Evolutionary conservation across 129 eudicot genomes (phyloP).

Genomic region (Pittosporum tobira): DNA sequence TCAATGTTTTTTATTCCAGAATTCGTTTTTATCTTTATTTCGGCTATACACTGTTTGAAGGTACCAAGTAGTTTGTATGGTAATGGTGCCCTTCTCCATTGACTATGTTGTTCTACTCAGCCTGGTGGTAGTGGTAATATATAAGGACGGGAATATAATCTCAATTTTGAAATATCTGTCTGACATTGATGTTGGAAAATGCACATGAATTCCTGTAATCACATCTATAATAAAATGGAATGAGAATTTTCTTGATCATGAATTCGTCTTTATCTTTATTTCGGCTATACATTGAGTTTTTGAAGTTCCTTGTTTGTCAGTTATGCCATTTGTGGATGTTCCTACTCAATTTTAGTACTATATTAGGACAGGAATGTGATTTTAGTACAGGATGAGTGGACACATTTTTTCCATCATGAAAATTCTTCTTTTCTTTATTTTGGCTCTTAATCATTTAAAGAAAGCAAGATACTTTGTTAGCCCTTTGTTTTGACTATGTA

Average conservation of each 20-base stretch:
- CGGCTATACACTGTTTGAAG: not conserved
- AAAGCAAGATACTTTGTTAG: not conserved
- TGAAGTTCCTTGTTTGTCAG: not conserved
- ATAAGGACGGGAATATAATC: no score
- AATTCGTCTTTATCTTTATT: slow-evolving; percentile 2
- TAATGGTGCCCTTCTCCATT: no score
- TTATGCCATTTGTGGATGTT: not conserved
- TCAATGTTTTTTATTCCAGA: not conserved
- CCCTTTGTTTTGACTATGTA: not conserved
- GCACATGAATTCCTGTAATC: no score
- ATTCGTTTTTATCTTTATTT: slow-evolving; percentile 6
- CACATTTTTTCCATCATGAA: no score
- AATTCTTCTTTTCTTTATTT: not conserved
- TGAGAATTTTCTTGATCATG: not conserved
- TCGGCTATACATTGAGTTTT: not conserved
- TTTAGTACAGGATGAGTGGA: no score
- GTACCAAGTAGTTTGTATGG: no score
- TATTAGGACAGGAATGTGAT: no score
- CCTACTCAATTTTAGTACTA: no score
- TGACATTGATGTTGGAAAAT: no score
- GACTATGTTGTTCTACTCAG: no score
- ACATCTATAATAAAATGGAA: not conserved
- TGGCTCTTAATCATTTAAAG: not conserved
- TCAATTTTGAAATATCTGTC: no score
- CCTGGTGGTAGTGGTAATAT: no score